A percentile compares a stretch with the other conserved stretches of the same genome.
phyloP scores from a whole-genome alignment of 2,329 filamentous ascomycete genomes.

The Xylaria multiplex region DNA sequence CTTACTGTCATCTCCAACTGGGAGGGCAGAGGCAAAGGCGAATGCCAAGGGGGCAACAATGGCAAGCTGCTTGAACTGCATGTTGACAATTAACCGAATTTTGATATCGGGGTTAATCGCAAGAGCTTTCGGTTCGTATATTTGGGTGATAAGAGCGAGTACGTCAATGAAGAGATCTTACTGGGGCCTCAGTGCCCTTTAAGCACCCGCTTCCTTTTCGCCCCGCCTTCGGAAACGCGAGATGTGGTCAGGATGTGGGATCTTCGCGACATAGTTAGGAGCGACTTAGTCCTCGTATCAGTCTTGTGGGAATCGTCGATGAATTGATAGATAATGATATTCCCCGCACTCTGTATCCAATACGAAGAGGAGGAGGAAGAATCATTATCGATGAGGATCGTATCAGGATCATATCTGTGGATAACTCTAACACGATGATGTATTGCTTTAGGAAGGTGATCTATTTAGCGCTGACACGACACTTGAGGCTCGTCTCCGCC shows the following conservation, averaged over 20 bases:
- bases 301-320: neutral
- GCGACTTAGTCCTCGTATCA: neutral
- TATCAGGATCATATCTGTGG: constrained; percentile 17
- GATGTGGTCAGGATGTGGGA: neutral
- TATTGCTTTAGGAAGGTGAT: constrained; percentile 34
- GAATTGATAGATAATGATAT: constrained; percentile 3
- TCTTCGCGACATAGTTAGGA: neutral
- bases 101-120: neutral
- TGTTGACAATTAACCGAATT: constrained; percentile 18
- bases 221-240: constrained; percentile 1
- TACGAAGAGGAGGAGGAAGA: constrained; percentile 15
- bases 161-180: neutral
- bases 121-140: neutral
- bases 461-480: constrained; percentile 21
- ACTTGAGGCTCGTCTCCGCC: neutral
- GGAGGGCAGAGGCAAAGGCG: constrained; percentile 35
- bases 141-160: neutral
- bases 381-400: constrained; percentile 3
- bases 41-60: constrained; percentile 34
- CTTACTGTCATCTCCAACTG: constrained; percentile 35
- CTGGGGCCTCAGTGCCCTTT: constrained; percentile 17
- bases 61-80: constrained; percentile 40
- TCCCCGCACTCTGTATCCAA: constrained; percentile 28
- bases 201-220: constrained; percentile 12
- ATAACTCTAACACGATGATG: neutral